Percentiles rank a stretch among this genome's conserved stretches.
Conservation (phyloP, 2,329 filamentous ascomycete genomes). For the Ophiosphaerella herpotricha region DNA sequence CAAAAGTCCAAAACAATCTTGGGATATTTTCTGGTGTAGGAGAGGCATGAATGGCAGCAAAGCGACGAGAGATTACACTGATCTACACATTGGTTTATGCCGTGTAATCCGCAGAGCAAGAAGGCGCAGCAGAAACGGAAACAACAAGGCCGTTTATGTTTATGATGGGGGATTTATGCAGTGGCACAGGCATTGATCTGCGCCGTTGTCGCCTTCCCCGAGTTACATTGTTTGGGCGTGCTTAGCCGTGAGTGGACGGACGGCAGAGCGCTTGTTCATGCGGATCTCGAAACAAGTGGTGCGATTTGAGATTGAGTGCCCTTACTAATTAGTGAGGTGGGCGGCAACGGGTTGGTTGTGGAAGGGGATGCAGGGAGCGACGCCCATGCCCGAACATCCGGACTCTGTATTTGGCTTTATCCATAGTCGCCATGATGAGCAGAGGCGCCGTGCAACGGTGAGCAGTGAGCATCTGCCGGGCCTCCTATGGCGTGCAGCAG, state of each 20-base stretch:
- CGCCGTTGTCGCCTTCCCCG: too few species aligned
- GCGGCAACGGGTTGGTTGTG: not conserved
- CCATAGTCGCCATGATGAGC: not conserved
- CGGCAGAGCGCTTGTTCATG: not conserved
- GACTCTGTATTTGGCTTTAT: not conserved
- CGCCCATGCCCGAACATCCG: too few species aligned
- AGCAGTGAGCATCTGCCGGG: not conserved
- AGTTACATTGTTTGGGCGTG: too few species aligned
- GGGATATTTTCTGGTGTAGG: not conserved
- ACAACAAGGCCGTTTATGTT: not conserved
- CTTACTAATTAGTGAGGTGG: too few species aligned
- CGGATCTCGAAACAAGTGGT: slow-evolving; percentile 4
- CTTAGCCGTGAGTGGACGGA: not conserved
- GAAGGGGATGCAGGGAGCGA: not conserved
- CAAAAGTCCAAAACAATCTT: not conserved
- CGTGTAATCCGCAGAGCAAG: not conserved
- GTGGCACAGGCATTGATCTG: too few species aligned
- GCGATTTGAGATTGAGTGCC: slow-evolving; percentile 1
- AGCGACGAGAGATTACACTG: not conserved
- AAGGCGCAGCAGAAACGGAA: not conserved
- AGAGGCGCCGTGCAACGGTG: too few species aligned
- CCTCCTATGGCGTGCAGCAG: not conserved
- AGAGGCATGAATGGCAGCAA: not conserved
- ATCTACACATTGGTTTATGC: not conserved
- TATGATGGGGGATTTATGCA: not conserved